Evolutionary conservation across 192 early-diverging fungal genomes (phyloP).

Genomic region (Entophlyctis helioformis): DNA sequence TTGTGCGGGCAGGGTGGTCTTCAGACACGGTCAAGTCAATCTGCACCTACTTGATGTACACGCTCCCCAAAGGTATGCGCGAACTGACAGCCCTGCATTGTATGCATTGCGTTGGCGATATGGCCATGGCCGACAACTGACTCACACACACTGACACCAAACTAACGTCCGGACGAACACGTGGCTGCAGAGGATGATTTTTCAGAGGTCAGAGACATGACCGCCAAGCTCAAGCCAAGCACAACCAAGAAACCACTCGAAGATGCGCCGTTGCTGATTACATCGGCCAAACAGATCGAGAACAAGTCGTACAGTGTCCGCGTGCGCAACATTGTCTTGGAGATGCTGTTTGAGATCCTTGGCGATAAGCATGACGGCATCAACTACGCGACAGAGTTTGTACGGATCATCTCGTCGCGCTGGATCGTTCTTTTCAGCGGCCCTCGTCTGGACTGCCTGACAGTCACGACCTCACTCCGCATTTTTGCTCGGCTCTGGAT

Average conservation of each 20-base stretch:
- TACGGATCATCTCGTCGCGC: slow-evolving; percentile 43
- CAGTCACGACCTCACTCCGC: slow-evolving; percentile 37
- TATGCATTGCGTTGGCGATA: too few species aligned
- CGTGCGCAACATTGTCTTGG: slow-evolving; percentile 39
- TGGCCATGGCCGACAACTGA: too few species aligned
- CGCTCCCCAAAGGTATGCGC: slow-evolving; percentile 37
- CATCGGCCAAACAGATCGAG: too few species aligned
- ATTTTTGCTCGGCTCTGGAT: slow-evolving; percentile 36
- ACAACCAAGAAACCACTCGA: too few species aligned
- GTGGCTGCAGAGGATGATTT: too few species aligned
- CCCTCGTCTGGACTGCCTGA: slow-evolving; percentile 32
- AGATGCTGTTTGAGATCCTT: slow-evolving; percentile 54
- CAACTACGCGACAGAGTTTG: slow-evolving; percentile 34
- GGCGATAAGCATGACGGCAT: slow-evolving; percentile 33
- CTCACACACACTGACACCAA: too few species aligned
- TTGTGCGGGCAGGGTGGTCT: slow-evolving; percentile 41
- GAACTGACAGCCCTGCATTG: background rate
- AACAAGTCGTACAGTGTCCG: too few species aligned
- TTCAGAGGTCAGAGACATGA: too few species aligned
- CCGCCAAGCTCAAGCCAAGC: too few species aligned
- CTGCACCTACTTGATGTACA: slow-evolving; percentile 52
- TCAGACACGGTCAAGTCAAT: slow-evolving; percentile 44
- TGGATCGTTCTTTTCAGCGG: slow-evolving; percentile 55
- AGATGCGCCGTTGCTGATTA: too few species aligned
- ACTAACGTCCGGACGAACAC: too few species aligned